Percentiles rank a stretch among this genome's conserved stretches.
phyloP scores from a whole-genome alignment of 805 yeast genomes.

The Candida sphagnicola region DNA sequence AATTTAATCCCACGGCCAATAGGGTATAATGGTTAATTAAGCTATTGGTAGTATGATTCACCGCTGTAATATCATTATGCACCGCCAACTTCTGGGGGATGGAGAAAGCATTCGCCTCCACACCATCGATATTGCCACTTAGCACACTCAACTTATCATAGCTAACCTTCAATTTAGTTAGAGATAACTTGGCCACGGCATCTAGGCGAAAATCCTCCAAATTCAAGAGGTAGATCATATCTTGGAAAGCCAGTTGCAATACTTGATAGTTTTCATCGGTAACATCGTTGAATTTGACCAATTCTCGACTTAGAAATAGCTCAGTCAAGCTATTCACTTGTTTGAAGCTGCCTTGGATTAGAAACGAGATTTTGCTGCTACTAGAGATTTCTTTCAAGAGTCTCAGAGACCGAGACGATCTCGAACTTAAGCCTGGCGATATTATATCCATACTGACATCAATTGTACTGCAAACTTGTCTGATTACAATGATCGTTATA shows the following conservation, averaged over 20 bases:
- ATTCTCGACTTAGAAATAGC: constrained; percentile 17
- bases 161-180: constrained; percentile 9
- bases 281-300: constrained; percentile 5
- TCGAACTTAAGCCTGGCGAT: constrained; percentile 9
- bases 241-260: constrained; percentile 19
- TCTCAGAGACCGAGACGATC: constrained; percentile 6
- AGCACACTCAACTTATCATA: constrained; percentile 7
- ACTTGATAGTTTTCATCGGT: constrained; percentile 5
- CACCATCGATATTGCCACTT: not conserved
- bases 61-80: not conserved
- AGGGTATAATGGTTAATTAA: constrained; percentile 22
- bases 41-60: constrained; percentile 6
- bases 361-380: constrained; percentile 28
- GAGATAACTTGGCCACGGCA: constrained; percentile 8
- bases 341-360: constrained; percentile 17
- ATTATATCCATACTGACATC: constrained; percentile 12
- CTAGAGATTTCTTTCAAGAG: constrained; percentile 19
- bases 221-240: constrained; percentile 18
- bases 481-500: no score
- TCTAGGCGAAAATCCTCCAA: constrained; percentile 16
- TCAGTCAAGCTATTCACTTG: constrained; percentile 19
- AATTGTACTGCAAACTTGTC: no score
- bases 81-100: constrained; percentile 1
- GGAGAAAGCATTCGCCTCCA: not conserved
- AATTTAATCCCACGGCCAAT: constrained; percentile 19